phyloP scores from a whole-genome alignment of 2,329 filamentous ascomycete genomes.

The Microdochium nivale region DNA sequence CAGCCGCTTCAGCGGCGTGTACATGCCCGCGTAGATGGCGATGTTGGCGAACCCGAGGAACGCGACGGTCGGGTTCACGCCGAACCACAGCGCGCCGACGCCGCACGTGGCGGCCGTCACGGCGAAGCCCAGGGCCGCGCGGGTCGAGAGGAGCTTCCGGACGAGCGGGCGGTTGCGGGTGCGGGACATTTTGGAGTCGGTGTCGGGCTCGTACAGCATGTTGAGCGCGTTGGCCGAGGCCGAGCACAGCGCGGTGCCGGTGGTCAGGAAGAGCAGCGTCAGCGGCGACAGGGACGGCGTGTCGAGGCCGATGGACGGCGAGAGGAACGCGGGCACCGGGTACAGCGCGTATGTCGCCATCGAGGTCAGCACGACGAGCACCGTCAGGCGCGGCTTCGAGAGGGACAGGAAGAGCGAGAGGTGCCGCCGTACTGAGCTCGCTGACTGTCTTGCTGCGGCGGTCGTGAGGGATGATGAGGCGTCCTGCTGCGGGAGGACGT shows the following conservation, averaged over 20 bases:
- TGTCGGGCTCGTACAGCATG: conserved; percentile 89
- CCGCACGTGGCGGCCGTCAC: conserved; percentile 62
- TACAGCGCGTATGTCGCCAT: conserved; percentile 90
- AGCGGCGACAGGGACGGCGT: conserved; percentile 82
- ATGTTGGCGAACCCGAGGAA: conserved; percentile 82
- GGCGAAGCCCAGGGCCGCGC: conserved; percentile 71
- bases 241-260: conserved; percentile 80
- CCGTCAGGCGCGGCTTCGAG: conserved; percentile 88
- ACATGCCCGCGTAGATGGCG: conserved; percentile 78
- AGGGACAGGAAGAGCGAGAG: conserved; percentile 80
- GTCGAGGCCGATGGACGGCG: conserved; percentile 48
- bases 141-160: conserved; percentile 63
- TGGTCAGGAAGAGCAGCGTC: conserved; percentile 85
- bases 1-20: conserved; percentile 86
- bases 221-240: conserved; percentile 91
- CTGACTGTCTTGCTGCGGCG: conserved; percentile 39
- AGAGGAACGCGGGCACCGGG: conserved; percentile 79
- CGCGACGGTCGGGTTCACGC: conserved; percentile 89
- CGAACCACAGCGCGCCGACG: conserved; percentile 68
- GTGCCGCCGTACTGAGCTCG: conserved; percentile 50
- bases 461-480: conserved; percentile 48
- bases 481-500: conserved; percentile 33
- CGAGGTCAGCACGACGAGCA: conserved; percentile 83
- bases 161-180: conserved; percentile 87
- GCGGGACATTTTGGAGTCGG: conserved; percentile 89